A percentile compares a stretch with the other conserved stretches of the same genome.
These are phyloP conservation scores for Cicer bijugum DNA, from an alignment of 306 rosid species.

Conservation along the genomic window DNA sequence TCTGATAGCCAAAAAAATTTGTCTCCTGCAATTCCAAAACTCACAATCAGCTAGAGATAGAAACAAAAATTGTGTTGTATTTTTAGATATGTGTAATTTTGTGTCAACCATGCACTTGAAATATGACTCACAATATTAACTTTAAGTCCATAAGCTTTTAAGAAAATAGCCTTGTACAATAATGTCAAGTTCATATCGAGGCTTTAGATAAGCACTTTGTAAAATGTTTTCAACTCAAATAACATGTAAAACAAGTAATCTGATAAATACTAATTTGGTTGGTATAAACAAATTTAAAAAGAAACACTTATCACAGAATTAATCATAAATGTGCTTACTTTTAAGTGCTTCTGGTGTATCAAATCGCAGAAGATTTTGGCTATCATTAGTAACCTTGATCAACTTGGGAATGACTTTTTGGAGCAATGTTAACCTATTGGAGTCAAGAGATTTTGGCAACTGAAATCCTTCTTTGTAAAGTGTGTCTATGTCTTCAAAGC, in stretches of 20 bases:
- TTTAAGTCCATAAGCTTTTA: too few relatives aligned
- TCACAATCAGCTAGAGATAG: background rate
- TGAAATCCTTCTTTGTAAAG: constrained; percentile 55
- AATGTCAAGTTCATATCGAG: too few relatives aligned
- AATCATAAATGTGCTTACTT: constrained; percentile 40
- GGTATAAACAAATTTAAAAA: background rate
- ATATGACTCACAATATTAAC: too few relatives aligned
- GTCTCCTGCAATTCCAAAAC: constrained; percentile 60
- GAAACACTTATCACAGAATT: background rate
- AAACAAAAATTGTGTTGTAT: too few relatives aligned
- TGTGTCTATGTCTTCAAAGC: constrained; percentile 54
- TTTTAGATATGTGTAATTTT: too few relatives aligned
- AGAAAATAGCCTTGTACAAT: too few relatives aligned
- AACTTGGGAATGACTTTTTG: constrained; percentile 48
- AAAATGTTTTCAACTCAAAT: background rate
- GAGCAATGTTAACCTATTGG: constrained; percentile 13
- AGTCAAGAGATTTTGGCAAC: constrained; percentile 36
- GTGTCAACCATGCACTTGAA: too few relatives aligned
- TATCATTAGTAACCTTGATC: constrained; percentile 39
- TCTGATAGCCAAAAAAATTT: constrained; percentile 83
- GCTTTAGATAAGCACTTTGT: background rate
- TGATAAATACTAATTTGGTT: background rate
- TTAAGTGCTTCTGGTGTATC: constrained; percentile 55
- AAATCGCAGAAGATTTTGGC: constrained; percentile 49
- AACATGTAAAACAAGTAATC: background rate